A percentile compares a stretch with the other conserved stretches of the same genome.
phyloP scores from a whole-genome alignment of 2,329 filamentous ascomycete species.

The Phaeosphaeria sp. region DNA sequence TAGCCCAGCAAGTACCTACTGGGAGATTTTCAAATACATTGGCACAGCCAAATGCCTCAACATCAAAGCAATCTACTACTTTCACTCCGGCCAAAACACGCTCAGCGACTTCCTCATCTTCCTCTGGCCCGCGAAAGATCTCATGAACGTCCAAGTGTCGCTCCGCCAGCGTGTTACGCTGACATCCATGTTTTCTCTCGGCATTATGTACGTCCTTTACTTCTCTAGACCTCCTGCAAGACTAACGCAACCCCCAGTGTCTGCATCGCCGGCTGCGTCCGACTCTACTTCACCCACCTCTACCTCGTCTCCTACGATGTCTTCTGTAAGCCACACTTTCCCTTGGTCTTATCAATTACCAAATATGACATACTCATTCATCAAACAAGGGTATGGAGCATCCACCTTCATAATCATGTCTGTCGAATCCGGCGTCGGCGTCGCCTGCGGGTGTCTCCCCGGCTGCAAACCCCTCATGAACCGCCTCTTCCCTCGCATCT shows the following conservation, averaged over 20 bases:
- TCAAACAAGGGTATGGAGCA: slow-evolving; percentile 29
- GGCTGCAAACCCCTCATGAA: slow-evolving; percentile 42
- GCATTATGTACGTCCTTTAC: slow-evolving; percentile 26
- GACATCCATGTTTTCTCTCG: slow-evolving; percentile 38
- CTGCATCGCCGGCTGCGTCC: slow-evolving; percentile 38
- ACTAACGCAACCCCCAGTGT: slow-evolving; percentile 38
- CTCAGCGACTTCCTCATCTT: slow-evolving; percentile 42
- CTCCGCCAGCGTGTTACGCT: slow-evolving; percentile 36
- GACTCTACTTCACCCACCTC: slow-evolving; percentile 35
- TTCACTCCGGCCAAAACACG: slow-evolving; percentile 29
- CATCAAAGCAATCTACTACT: slow-evolving; percentile 33
- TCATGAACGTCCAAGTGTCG: slow-evolving; percentile 34
- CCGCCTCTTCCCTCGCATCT: slow-evolving; percentile 32
- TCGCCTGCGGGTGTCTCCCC: slow-evolving; percentile 41
- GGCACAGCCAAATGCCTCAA: slow-evolving; percentile 27
- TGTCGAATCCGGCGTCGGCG: slow-evolving; percentile 37
- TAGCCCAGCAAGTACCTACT: slow-evolving; percentile 29
- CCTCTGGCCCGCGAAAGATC: slow-evolving; percentile 39
- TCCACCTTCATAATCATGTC: slow-evolving; percentile 34
- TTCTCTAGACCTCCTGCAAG: background rate
- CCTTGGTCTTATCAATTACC: background rate
- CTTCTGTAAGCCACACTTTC: slow-evolving; percentile 26
- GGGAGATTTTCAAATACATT: slow-evolving; percentile 33
- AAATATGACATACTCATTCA: background rate
- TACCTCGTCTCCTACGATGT: slow-evolving; percentile 35